Evolutionary conservation across 192 early-diverging fungal species (phyloP), one percentile per base, ranked within the genome.

Genomic region (Gaertneriomyces semiglobifer): DNA sequence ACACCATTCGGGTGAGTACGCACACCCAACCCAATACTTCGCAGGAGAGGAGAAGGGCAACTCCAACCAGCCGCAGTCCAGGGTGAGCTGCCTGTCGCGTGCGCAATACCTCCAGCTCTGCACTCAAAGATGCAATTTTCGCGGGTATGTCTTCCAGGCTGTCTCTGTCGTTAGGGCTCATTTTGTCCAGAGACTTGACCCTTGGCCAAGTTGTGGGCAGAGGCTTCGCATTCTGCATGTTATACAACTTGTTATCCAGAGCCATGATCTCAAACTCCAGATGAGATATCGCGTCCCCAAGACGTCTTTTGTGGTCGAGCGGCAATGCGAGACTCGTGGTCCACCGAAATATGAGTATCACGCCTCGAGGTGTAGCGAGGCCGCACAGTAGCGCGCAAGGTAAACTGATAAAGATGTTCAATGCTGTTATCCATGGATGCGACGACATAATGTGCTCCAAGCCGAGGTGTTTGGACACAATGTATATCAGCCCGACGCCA

Each of bases 81-180:
- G 69, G 69, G 39, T 59, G 46, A 14, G 40, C 14, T n/a, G 58
- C 33, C 12, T 42, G n/a, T 19, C 12, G 45, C 25, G 8, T 12
- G 11, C 79, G 65, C 59, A 82, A 59, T 39, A 74, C 44, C 55
- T 82, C 75, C 4, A 83, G 71, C 51, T 86, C 84, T 42, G 69
- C 64, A 14, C 80, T 53, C 38, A 87, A 68, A 20, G 74, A 69
- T 20, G 79, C 71, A 53, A 87, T 80, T 56, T 83, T 78, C 64
- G 75, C 75, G 6, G 72, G 72, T 39, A 60, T 16, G 8, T 19
- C 40, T n/a, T 44, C 55, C 12, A 54, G 11, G 8, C 44, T 42
- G 7, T n/a, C 46, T 12, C 43, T 50, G 6, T 9, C 47, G 39
- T 11, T 19, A 4, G 38, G 55, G 18, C 39, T 16, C 12, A 14